A percentile compares a stretch with the other conserved stretches of the same genome.
Evolutionary conservation across 148 eudicot species (phyloP).

Genomic region (Nepenthes mirabilis): DNA sequence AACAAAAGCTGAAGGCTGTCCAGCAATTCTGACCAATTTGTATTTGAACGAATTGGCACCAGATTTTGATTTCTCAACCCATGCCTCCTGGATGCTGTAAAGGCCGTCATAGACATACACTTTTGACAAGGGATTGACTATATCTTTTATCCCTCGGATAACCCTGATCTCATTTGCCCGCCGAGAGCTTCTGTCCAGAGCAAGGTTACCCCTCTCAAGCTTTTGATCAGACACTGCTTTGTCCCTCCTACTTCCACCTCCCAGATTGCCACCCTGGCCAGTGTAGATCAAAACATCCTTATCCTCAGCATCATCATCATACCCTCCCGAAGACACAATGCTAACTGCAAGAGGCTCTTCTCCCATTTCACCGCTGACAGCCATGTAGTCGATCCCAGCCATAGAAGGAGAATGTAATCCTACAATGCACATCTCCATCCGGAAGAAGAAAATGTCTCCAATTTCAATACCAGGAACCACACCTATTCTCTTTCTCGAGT

Average conservation of each 20-base stretch:
- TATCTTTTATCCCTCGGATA: conserved; percentile 65
- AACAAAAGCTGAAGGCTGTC: conserved; percentile 63
- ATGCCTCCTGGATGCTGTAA: conserved; percentile 65
- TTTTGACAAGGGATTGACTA: conserved; percentile 23
- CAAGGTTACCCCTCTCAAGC: conserved; percentile 87
- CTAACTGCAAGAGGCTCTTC: conserved; percentile 85
- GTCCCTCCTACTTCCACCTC: conserved; percentile 26
- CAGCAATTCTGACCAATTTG: conserved; percentile 62
- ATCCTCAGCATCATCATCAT: conserved; percentile 70
- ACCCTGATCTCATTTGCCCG: conserved; percentile 73
- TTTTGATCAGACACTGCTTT: conserved; percentile 64
- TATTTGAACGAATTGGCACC: conserved; percentile 77
- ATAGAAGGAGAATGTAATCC: conserved; percentile 87
- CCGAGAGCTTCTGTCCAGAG: conserved; percentile 71
- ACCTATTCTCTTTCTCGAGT: conserved; percentile 56
- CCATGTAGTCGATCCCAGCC: conserved; percentile 91
- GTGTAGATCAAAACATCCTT: conserved; percentile 62
- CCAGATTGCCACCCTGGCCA: conserved; percentile 76
- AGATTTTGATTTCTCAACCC: conserved; percentile 65
- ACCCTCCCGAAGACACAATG: conserved; percentile 83
- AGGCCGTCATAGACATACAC: conserved; percentile 81
- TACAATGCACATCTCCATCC: conserved; percentile 82
- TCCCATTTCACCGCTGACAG: conserved; percentile 25
- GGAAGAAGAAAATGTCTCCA: conserved; percentile 83
- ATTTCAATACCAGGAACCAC: conserved; percentile 71